Evolutionary conservation across 2,329 filamentous ascomycete genomes (phyloP).

Genomic region (Westerdykella ornata): DNA sequence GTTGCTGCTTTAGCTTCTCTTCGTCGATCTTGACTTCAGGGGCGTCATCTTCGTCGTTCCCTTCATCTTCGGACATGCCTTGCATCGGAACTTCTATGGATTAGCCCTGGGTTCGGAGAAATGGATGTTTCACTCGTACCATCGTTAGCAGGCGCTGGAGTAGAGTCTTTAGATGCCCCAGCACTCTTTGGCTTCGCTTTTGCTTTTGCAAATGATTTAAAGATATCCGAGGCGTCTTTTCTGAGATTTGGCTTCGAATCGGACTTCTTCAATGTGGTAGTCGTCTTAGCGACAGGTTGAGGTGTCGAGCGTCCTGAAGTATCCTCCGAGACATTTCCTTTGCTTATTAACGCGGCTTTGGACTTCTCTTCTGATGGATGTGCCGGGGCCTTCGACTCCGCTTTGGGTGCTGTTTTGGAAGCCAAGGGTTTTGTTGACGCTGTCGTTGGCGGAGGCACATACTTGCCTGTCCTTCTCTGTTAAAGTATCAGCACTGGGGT

Average conservation of each 20-base stretch:
- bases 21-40: slow-evolving; percentile 27
- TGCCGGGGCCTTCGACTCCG: not conserved
- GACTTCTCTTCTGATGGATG: slow-evolving; percentile 16
- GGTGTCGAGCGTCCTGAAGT: slow-evolving; percentile 31
- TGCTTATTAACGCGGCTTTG: slow-evolving; percentile 10
- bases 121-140: slow-evolving; percentile 29
- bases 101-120: slow-evolving; percentile 19
- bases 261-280: slow-evolving; percentile 27
- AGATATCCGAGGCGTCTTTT: slow-evolving; percentile 59
- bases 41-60: slow-evolving; percentile 25
- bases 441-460: slow-evolving; percentile 25
- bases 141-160: slow-evolving; percentile 44
- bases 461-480: slow-evolving; percentile 42
- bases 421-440: slow-evolving; percentile 16
- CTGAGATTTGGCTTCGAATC: slow-evolving; percentile 47
- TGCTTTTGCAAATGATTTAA: slow-evolving; percentile 70
- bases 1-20: slow-evolving; percentile 30
- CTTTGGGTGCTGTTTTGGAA: slow-evolving; percentile 5
- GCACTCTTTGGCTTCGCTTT: slow-evolving; percentile 50
- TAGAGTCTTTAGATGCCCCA: slow-evolving; percentile 40
- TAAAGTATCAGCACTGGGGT: not conserved
- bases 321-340: slow-evolving; percentile 27
- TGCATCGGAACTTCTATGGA: slow-evolving; percentile 43
- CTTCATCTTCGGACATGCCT: slow-evolving; percentile 46
- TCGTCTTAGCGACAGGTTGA: slow-evolving; percentile 15